Base-by-base conservation (phyloP, 2,329 filamentous ascomycete species). In the Neocatenulostroma microsporum region DNA sequence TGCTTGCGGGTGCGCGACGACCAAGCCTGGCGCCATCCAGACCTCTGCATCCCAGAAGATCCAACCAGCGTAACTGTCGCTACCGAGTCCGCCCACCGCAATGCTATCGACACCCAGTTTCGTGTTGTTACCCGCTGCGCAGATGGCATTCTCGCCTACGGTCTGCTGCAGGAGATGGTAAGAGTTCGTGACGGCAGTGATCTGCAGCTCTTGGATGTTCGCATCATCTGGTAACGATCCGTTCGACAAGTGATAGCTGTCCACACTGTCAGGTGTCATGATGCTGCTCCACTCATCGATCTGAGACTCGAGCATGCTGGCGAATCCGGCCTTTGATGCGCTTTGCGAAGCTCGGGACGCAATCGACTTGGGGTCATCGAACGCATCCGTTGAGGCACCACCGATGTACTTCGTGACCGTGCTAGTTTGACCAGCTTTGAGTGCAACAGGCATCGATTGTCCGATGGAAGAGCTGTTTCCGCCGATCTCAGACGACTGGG, bases 1-100 rank as follows among this genome's bases (percentile, higher is more conserved):
- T 35, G 74, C 71, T 40, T 74, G 64, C 1, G 80, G 80, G 50
- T 78, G 76, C 1, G 77, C 69, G 2, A 78, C 67, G 11, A 79
- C 74, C 8, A 84, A 57, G 7, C 78, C 78, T 4, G 79, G 80
- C 20, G 77, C 73, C 73, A 81, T 80, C 76, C 77, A 82, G 3
- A 79, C 65, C 53, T 80, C 76, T 11, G 73, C 71, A 57, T 80
- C 76, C 76, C 76, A 80, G 30, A 44, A 44, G 29, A 44, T 38
- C 34, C 30, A 32, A 0, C 80, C 80, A 15, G 67, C 80, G 47
- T 84, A 84, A 6, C 74, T 79, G 45, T 82, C 78, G 4, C 78
- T 80, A 0, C 69, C 73, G 15, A 84, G 57, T 0, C 80, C 80
- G 39, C 79, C 77, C n/a, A 84, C 80, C 2, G 76, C 65, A 32